Conservation (phyloP, 192 early-diverging fungal genomes). For the Mortierella alpina region DNA sequence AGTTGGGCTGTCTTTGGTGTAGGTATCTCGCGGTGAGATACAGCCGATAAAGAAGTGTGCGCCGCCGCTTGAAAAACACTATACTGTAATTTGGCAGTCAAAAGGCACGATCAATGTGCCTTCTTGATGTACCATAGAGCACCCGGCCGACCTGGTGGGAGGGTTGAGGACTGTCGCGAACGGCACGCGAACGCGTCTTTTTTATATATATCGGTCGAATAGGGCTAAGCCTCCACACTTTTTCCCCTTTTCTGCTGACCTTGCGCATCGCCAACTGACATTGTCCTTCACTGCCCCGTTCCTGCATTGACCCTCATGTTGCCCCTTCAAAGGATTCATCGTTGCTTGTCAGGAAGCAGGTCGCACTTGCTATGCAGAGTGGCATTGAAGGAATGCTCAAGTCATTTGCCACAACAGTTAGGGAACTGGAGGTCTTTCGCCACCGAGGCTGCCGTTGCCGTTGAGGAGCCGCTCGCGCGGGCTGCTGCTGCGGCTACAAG, state of each 20-base stretch:
- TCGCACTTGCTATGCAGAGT: no score
- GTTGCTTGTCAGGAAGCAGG: background rate
- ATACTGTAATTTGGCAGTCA: background rate
- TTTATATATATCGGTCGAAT: constrained; percentile 10
- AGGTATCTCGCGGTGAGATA: constrained; percentile 19
- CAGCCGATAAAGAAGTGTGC: background rate
- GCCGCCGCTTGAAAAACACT: background rate
- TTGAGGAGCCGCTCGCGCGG: constrained; percentile 2
- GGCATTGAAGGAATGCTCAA: background rate
- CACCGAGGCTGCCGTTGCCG: constrained; percentile 5
- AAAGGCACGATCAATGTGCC: no score
- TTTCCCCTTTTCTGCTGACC: background rate
- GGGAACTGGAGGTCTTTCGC: background rate
- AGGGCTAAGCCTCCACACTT: background rate
- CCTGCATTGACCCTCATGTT: background rate
- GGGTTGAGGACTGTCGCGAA: no score
- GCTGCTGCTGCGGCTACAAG: background rate
- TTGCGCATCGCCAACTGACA: background rate
- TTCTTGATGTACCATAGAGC: no score
- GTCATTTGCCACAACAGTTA: background rate
- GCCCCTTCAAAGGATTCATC: constrained; percentile 11
- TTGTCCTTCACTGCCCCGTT: background rate
- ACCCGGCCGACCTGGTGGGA: no score
- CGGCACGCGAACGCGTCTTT: background rate
- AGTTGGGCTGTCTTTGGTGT: constrained; percentile 49